Conservation (phyloP, 495 filamentous ascomycete genomes). For the Talaromyces wortmannii region DNA sequence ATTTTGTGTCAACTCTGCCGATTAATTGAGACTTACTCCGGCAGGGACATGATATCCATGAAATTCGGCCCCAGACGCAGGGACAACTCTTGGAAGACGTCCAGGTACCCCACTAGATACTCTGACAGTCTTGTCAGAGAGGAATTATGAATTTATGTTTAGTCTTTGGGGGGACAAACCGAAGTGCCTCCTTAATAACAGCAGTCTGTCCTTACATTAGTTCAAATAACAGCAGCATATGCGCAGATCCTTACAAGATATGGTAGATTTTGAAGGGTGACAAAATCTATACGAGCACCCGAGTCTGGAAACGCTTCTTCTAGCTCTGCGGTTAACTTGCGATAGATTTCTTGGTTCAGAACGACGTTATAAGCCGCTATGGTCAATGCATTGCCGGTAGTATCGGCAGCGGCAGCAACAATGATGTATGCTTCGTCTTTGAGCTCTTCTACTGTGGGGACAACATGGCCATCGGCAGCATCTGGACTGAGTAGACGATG, state of each 20-base stretch:
- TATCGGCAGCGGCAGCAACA: slow-evolving; percentile 28
- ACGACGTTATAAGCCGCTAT: slow-evolving; percentile 29
- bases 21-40: slow-evolving; percentile 8
- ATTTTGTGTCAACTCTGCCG: background rate
- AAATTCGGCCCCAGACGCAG: slow-evolving; percentile 15
- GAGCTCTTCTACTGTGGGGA: slow-evolving; percentile 13
- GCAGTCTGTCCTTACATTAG: slow-evolving; percentile 11
- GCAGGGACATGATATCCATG: slow-evolving; percentile 15
- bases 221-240: background rate
- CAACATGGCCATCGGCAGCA: slow-evolving; percentile 11
- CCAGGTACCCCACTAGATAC: slow-evolving; percentile 20
- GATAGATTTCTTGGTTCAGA: slow-evolving; percentile 19
- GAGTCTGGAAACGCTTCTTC: slow-evolving; percentile 22
- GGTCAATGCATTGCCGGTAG: slow-evolving; percentile 29
- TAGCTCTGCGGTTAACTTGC: slow-evolving; percentile 21
- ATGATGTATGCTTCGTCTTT: slow-evolving; percentile 25
- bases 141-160: background rate
- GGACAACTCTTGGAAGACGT: slow-evolving; percentile 22
- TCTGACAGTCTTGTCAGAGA: background rate
- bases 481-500: slow-evolving; percentile 21
- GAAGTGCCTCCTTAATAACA: slow-evolving; percentile 21
- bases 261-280: slow-evolving; percentile 20
- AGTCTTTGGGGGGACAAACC: slow-evolving; percentile 4
- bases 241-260: slow-evolving; percentile 18
- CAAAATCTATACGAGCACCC: slow-evolving; percentile 10